Evolutionary conservation across 2,329 filamentous ascomycete genomes (phyloP).

Genomic region (Curvularia sp.): DNA sequence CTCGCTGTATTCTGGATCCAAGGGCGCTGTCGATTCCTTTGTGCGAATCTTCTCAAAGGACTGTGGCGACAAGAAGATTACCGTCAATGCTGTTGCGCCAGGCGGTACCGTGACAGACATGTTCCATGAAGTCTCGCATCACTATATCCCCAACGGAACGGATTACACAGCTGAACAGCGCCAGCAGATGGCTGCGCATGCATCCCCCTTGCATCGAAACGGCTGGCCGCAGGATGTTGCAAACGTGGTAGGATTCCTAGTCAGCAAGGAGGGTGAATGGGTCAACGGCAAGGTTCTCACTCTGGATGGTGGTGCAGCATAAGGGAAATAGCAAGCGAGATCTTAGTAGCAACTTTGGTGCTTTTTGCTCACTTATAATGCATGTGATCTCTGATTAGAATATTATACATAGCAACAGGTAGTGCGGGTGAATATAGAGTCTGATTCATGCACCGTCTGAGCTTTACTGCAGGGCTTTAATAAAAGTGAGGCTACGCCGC

Average conservation of each 20-base stretch:
- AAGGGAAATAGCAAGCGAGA: not conserved
- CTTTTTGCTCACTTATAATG: not conserved
- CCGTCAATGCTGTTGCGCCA: conserved; percentile 73
- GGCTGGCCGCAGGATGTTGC: conserved; percentile 53
- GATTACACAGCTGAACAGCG: conserved; percentile 11
- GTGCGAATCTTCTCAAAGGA: conserved; percentile 72
- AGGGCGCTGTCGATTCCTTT: conserved; percentile 74
- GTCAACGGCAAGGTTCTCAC: conserved; percentile 37
- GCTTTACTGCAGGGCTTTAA: not conserved
- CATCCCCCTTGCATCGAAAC: conserved; percentile 55
- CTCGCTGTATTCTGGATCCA: conserved; percentile 72
- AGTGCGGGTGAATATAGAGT: not conserved
- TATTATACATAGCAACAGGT: not conserved
- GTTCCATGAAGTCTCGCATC: conserved; percentile 69
- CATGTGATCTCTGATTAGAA: not conserved
- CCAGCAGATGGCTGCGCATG: conserved; percentile 52
- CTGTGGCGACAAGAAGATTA: conserved; percentile 70
- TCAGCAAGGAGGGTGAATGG: conserved; percentile 45
- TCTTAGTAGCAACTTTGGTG: not conserved
- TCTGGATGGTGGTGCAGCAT: conserved; percentile 18
- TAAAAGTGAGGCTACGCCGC: not conserved
- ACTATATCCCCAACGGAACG: conserved; percentile 54
- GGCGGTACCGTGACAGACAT: conserved; percentile 77
- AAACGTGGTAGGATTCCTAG: conserved; percentile 44
- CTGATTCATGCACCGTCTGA: not conserved